Conservation (phyloP, 139 green algal genomes). For the Chlorella sorokiniana region DNA sequence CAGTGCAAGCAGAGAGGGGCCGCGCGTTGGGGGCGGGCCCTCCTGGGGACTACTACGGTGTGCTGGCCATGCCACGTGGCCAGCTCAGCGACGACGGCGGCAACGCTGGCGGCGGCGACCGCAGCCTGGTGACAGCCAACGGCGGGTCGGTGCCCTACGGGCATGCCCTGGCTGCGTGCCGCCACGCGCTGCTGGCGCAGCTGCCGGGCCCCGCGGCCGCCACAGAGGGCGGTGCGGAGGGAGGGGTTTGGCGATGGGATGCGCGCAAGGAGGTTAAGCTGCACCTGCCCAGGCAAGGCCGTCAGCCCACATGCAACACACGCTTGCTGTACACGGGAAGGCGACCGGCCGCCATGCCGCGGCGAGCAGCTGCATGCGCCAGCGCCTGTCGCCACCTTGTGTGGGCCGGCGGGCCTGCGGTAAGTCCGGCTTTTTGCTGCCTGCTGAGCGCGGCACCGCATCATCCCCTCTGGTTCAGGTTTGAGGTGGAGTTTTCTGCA, state of each 20-base stretch:
- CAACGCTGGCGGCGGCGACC: not conserved
- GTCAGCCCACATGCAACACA: not conserved
- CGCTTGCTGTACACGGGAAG: not conserved
- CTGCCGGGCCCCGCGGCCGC: not conserved
- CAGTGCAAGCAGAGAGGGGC: too few relatives aligned
- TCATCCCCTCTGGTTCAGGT: not conserved
- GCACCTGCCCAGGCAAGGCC: constrained; percentile 9
- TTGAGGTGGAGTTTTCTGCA: not conserved
- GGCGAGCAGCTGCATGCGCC: too few relatives aligned
- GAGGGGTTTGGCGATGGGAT: not conserved
- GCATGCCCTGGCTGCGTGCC: constrained; percentile 16
- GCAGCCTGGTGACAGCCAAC: not conserved
- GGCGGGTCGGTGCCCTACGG: not conserved
- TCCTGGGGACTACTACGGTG: not conserved
- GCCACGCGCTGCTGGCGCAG: constrained; percentile 6
- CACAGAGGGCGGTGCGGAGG: not conserved
- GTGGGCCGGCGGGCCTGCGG: too few relatives aligned
- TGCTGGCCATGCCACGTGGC: constrained; percentile 30
- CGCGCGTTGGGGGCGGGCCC: too few relatives aligned
- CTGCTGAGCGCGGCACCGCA: not conserved
- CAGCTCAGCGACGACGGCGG: not conserved
- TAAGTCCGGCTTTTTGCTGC: too few relatives aligned
- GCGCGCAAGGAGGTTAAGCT: constrained; percentile 22
- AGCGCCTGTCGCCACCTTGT: too few relatives aligned
- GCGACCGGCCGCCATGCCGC: not conserved